Evolutionary conservation across 805 yeast genomes (phyloP), one percentile per base, ranked within the genome.

Genomic region (Suhomyces pyralidae): DNA sequence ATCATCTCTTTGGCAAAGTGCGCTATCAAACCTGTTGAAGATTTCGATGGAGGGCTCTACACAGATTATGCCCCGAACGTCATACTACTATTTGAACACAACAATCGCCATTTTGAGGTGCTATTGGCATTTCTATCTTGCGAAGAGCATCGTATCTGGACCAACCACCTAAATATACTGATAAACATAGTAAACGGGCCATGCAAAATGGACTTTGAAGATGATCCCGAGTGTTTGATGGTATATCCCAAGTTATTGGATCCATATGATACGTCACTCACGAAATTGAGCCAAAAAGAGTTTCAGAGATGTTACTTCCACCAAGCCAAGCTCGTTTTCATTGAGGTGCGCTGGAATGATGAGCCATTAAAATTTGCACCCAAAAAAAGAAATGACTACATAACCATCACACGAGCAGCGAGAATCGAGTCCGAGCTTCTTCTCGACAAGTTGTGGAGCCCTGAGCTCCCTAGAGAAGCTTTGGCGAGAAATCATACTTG

Each of bases 51-150:
- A 7, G 74, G 76, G 1, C 46, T 68, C 24, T 70, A 55, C 48
- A 65, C 80, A 0, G 58, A 54, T 1, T 67, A 66, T 55, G 63
- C 68, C 0, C 54, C 61, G 45, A 54, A 64, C 8, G 65, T 81
- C 46, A 83, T 82, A 56, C 28, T 84, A 1, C 58, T 70, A 3
- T 81, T 81, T 65, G 86, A 81, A 59, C 55, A 72, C 38, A 59
- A 67, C 9, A 71, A 59, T 50, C 65, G 67, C 40, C 63, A 77
- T 1, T 77, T 69, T 60, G 88, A 84, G 61, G 44, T 83, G 1
- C 57, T 79, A 24, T 59, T 79, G 8, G 49, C 74, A 3, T 65
- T 72, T 12, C 54, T 66, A 0, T 61, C 67, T 42, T 49, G 54
- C 4, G 24, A 50, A 2, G 87, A 82, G 53, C 60, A 58, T 42